These are phyloP conservation scores for Oryza longistaminata DNA, from an alignment of 176 grass and related monocot genomes.

Conservation along the genomic window DNA sequence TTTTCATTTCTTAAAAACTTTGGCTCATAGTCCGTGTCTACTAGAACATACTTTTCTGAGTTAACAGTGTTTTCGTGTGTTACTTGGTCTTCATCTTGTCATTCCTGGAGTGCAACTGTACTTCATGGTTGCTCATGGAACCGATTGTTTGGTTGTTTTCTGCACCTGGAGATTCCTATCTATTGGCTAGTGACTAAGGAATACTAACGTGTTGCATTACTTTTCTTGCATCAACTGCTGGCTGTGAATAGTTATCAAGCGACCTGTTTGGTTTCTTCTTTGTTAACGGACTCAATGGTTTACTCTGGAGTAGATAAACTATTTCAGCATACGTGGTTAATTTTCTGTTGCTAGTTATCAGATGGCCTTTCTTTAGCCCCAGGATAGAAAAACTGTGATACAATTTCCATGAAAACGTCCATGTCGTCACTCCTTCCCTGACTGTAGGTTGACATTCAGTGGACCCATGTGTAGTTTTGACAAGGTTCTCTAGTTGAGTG, in stretches of 20 bases:
- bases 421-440: not conserved
- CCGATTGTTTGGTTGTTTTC: conserved; percentile 1
- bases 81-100: not conserved
- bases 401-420: conserved; percentile 7
- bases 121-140: not conserved
- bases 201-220: conserved; percentile 4
- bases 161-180: conserved; percentile 3
- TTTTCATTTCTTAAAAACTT: not conserved
- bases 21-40: not conserved
- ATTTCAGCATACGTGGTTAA: not conserved
- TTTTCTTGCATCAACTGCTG: conserved; percentile 1
- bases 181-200: conserved; percentile 5
- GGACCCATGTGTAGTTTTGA: conserved; percentile 22
- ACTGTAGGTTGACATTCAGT: conserved; percentile 14
- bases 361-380: not conserved
- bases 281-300: not conserved
- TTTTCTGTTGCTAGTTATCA: not conserved
- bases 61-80: not conserved
- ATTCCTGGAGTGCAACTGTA: conserved; percentile 21
- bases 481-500: conserved; percentile 18
- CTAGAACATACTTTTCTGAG: not conserved
- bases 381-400: not conserved
- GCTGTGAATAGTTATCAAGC: conserved; percentile 7
- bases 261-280: not conserved
- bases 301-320: conserved; percentile 21